Evolutionary conservation across 805 yeast genomes (phyloP), one percentile per base, ranked within the genome.

Genomic region (Candida boidinii): DNA sequence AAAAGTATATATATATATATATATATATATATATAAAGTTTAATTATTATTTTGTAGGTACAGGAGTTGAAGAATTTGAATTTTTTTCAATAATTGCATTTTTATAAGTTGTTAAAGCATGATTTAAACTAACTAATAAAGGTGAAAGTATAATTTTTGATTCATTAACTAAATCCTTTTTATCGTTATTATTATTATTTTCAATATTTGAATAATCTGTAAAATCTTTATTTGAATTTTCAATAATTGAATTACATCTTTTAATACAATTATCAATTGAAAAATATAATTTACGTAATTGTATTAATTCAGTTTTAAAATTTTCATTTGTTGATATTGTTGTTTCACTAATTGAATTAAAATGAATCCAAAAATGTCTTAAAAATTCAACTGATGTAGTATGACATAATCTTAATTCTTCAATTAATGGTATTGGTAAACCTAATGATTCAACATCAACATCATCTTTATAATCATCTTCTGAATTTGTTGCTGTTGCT

Each of bases 301-400:
- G 53, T 8, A 53, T 35, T 31, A 55, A 43, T 31, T 56, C 56
- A 4, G 36, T 29, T 36, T 54, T 54, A 35, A 54, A 55, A 31
- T 54, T 52, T 4, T 52, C 47, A 33, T 48, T 55, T 4, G 53
- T 45, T 7, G 49, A 37, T 4, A 51, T 46, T 1, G 57, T 44
- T 1, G 58, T 45, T 12, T 37, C 35, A n/a, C 54, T 43, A 24
- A 55, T 48, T 5, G 51, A 49, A 37, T 68, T 70, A 44, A 72
- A 72, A 48, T 75, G 78, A 1, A 67, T 49, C 81, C 88, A 83
- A 51, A 81, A 83, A 51, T 82, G 94, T 36, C 75, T 70, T 26
- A 83, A 54, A 49, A 82, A 83, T 51, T 82, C 94, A 23, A 78
- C 66, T 3, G 88, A 74, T 0, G 92, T 79, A 1, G 79, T 72